Evolutionary conservation across 2,329 filamentous ascomycete genomes (phyloP), one percentile per base, ranked within the genome.

Genomic region (Colletotrichum sp.): DNA sequence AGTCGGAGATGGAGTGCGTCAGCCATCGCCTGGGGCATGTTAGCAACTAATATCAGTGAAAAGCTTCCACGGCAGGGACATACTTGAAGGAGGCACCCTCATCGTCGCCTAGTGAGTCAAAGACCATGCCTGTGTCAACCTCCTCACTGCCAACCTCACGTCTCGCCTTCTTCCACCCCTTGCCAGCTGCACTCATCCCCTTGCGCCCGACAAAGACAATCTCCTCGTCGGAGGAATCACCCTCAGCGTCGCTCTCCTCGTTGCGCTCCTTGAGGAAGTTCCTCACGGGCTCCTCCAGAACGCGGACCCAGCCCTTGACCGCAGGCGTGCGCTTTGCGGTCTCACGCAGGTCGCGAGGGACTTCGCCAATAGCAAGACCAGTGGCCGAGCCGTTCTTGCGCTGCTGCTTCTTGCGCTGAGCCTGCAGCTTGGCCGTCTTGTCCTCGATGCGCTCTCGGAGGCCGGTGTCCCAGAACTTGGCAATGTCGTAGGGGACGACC

Each of bases 1-100:
- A 98, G 55, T 94, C 92, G 12, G 95, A 96, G 77, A 98, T 96
- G 74, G 95, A 94, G 84, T 98, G 96, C 2, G 97, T 95, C 70
- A 98, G 91, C 94, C 96, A 98, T 78, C 96, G 94, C 79, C 94
- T 96, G n/a, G 15, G 39, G 76, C 70, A 80, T 0, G 78, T 78
- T 36, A 76, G 69, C 61, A 76, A 61, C 8, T 16, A 2, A 30
- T 6, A 10, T 28, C 8, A 34, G 2, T 3, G 12, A 22, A 32
- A 7, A 8, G 5, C 3, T 13, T 13, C 13, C 6, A 5, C 25
- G 39, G 32, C 12, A 6, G 32, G 55, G 68, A 90, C 93, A 81
- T 86, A 96, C 93, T 95, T 96, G 87, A 98, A 98, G 6, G 93
- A 91, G 66, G 94, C 94, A 9, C 92, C 91, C 76, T 93, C 92